Evolutionary conservation across 345 rosid species (phyloP).

Genomic region (Murraya koenigii): DNA sequence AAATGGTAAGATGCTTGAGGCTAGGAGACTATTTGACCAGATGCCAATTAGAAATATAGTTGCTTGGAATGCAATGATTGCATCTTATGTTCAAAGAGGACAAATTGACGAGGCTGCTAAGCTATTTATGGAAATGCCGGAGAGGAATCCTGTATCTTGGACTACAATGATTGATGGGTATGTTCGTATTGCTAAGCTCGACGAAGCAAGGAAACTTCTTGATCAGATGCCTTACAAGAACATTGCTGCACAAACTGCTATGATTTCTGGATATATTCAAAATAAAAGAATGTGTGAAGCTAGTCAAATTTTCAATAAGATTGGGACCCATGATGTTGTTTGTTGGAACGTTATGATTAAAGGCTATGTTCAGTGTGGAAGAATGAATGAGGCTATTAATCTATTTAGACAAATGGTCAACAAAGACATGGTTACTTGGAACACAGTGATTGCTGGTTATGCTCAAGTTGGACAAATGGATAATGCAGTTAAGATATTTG

Average conservation of each 20-base stretch:
- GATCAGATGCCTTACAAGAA: slow-evolving; percentile 31
- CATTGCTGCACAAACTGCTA: slow-evolving; percentile 32
- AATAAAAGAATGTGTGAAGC: slow-evolving; percentile 29
- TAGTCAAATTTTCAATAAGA: slow-evolving; percentile 24
- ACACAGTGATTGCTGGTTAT: slow-evolving; percentile 42
- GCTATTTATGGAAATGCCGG: slow-evolving; percentile 42
- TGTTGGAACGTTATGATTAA: slow-evolving; percentile 41
- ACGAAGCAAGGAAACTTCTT: slow-evolving; percentile 32
- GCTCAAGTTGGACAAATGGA: slow-evolving; percentile 35
- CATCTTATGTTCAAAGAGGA: slow-evolving; percentile 25
- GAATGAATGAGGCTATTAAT: slow-evolving; percentile 33
- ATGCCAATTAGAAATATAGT: slow-evolving; percentile 37
- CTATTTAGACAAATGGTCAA: slow-evolving; percentile 26
- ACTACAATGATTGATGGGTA: slow-evolving; percentile 41
- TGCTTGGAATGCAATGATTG: slow-evolving; percentile 46
- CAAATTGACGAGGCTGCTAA: slow-evolving; percentile 31
- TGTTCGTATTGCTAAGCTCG: slow-evolving; percentile 32
- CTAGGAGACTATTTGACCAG: slow-evolving; percentile 31
- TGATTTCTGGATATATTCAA: slow-evolving; percentile 39
- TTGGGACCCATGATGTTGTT: slow-evolving; percentile 29
- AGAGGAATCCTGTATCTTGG: slow-evolving; percentile 38
- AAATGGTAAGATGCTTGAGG: slow-evolving; percentile 24
- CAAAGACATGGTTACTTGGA: slow-evolving; percentile 45
- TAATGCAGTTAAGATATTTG: slow-evolving; percentile 23
- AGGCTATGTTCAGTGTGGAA: slow-evolving; percentile 34